Base-by-base conservation (phyloP, 169 alveolate species). In the Cryptosporidium ryanae region DNA sequence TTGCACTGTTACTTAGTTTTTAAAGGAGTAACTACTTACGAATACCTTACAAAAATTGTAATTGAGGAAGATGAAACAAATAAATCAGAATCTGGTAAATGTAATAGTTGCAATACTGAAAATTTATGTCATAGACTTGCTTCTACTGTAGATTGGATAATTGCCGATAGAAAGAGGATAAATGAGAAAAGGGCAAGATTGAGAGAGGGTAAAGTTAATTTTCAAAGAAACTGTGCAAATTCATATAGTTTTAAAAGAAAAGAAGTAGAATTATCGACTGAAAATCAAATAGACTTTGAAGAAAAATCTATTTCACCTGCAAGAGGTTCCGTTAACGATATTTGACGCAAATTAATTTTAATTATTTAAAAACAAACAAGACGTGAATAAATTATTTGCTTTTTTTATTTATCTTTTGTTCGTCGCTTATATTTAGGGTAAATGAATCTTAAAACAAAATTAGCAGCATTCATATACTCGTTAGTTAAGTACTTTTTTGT, bases 11-110 rank as follows among this genome's bases (percentile, higher is more conserved):
- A 71, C 43, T 63, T 91, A 18, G 82, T 67, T 21, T 82, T 48
- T 34, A 90, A 82, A 57, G 93, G 93, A 2, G 71, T 90, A 18
- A 91, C 93, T 4, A 91, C 93, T 12, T 90, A 91, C 71, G 93
- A 91, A 66, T 90, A 81, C 68, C 67, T 90, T 27, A 66, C 87
- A 8, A 76, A 61, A 65, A 61, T 76, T 21, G 76, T 76, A 25
- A 61, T 76, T 44, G 87, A 68, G 17, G 84, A 76, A 21, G 64
- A 43, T 17, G 68, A 55, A 38, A 25, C 12, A 18, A 76, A 21
- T 21, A 76, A 38, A 61, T 18, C 68, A 27, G 25, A 32, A 23
- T 0, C 8, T 38, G 64, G 82, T 18, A 55, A 50, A 50, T 59
- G 64, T n/a, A 27, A 59, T 17, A 55, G 76, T 43, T 57, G 64